Evolutionary conservation across 116 monocot species (phyloP), one percentile per base, ranked within the genome.

Genomic region (Phalaenopsis hybrid): DNA sequence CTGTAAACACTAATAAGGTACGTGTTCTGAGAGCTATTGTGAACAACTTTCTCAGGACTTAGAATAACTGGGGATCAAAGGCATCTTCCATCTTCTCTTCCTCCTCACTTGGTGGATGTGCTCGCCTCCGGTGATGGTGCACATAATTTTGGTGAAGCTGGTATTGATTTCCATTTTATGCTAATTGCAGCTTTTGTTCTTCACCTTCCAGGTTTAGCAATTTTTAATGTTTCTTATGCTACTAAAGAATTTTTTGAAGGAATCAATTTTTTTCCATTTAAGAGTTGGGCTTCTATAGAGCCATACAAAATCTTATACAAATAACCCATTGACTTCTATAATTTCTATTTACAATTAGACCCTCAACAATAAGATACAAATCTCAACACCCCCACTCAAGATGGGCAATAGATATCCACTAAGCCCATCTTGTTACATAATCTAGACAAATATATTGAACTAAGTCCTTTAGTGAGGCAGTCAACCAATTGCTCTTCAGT

Each of bases 21-120:
- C 46, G 25, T 51, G 6, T 73, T 69, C 67, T 57, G 44, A 57
- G 37, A 5, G 44, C 15, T 18, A 51, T 77, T 52, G 44, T 77
- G 79, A 83, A 80, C 55, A 50, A 77, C 75, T 1, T 76, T 72
- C 10, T 57, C 84, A 97, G 99, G 99, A 77, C 84, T 99, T 83
- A 82, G 87, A 57, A 57, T 94, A 75, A 78, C 87, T 31, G 92
- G 69, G 72, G 93, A 93, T 84, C 95, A 93, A 31, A 91, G 95
- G 80, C 95, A 92, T 61, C 80, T 86, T 43, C 84, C 89, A 85
- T 80, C 92, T 79, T 87, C 94, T 31, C 93, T 95, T 88, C 99
- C 99, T 79, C 80, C 85, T 81, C 99, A 99, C 88, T 88, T 99
- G 81, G 87, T 81, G 15, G 93, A 93, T 81, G 95, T 98, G 57